These are phyloP conservation scores for Volvox reticuliferus DNA, from an alignment of 139 green algal genomes.

Conservation along the genomic window DNA sequence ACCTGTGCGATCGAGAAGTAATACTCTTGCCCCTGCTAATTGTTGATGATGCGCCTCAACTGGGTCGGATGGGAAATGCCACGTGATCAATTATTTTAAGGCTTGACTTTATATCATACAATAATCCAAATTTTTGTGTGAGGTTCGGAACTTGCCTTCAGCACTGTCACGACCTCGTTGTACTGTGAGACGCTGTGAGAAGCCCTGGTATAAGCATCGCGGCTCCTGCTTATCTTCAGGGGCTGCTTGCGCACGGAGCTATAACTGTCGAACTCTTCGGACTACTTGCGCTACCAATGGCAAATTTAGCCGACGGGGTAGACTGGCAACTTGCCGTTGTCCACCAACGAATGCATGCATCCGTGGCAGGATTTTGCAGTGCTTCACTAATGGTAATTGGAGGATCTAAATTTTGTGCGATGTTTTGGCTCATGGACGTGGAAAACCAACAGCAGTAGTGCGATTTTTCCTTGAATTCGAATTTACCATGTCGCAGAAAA, in stretches of 20 bases:
- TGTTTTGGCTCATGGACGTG: too few relatives aligned
- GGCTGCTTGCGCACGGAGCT: neutral
- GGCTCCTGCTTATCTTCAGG: neutral
- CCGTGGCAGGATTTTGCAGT: neutral
- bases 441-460: too few relatives aligned
- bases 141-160: neutral
- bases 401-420: too few relatives aligned
- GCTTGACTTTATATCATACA: too few relatives aligned
- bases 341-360: too few relatives aligned
- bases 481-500: too few relatives aligned
- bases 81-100: neutral
- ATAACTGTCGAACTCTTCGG: neutral
- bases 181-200: too few relatives aligned
- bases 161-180: constrained; percentile 4
- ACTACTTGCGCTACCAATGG: neutral
- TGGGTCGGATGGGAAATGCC: neutral
- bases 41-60: neutral
- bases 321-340: neutral
- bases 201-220: constrained; percentile 15
- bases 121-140: neutral
- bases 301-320: neutral
- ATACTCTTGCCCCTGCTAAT: neutral
- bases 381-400: neutral
- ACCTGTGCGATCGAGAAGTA: neutral
- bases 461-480: too few relatives aligned